Evolutionary conservation across 1,284 basidiomycete genomes (phyloP).

Genomic region (Sporisorium reilianum): DNA sequence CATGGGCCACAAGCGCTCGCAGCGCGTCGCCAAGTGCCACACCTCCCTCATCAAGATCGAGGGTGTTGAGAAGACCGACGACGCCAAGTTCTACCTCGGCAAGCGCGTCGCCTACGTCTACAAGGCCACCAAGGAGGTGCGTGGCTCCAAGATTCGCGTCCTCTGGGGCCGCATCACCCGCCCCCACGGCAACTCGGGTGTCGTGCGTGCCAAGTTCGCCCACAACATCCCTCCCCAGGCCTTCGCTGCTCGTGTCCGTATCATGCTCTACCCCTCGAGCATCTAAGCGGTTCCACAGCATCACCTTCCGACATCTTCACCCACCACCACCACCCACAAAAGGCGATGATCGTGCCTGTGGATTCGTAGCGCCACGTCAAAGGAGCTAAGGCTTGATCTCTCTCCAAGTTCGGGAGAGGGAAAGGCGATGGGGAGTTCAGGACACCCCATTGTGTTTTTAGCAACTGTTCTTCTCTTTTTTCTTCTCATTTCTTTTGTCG

Average conservation of each 20-base stretch:
- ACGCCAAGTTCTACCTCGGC: conserved; percentile 97
- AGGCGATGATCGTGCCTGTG: conserved; percentile 38
- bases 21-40: conserved; percentile 94
- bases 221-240: conserved; percentile 95
- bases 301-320: neutral
- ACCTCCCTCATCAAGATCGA: conserved; percentile 96
- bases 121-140: conserved; percentile 91
- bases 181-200: conserved; percentile 81
- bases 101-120: conserved; percentile 99
- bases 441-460: conserved; percentile 44
- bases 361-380: conserved; percentile 8
- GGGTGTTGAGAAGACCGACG: conserved; percentile 92
- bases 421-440: neutral
- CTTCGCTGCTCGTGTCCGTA: conserved; percentile 92
- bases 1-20: conserved; percentile 97
- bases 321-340: conserved; percentile 26
- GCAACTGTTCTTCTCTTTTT: conserved; percentile 27
- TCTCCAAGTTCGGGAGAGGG: neutral
- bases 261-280: conserved; percentile 76
- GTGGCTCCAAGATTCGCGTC: conserved; percentile 91
- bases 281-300: conserved; percentile 35
- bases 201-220: conserved; percentile 97
- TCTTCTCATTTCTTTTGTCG: conserved; percentile 48
- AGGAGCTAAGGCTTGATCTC: conserved; percentile 5
- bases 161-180: conserved; percentile 85